Evolutionary conservation across 2,329 filamentous ascomycete genomes (phyloP), one percentile per base, ranked within the genome.

Genomic region (Diplodia mutila): DNA sequence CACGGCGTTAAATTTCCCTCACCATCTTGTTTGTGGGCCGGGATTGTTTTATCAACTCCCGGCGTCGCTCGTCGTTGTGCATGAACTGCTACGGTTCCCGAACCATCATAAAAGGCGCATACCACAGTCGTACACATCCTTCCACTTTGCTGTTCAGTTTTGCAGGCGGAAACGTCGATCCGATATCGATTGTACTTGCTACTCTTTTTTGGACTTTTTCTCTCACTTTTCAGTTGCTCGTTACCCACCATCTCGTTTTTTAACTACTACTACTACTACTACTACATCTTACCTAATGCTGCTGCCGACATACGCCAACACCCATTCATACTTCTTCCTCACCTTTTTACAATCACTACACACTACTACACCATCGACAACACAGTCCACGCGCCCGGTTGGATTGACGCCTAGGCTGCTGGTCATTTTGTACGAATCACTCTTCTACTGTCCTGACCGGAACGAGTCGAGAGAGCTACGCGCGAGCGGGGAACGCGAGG

Each of bases 221-320:
- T 46, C 49, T 21, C 39, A 3, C n/a, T 46, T 46, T 46, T 46
- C 42, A 21, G n/a, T 46, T 46, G 42, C 42, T 46, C 42, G 42
- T 46, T 46, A 46, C 42, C 42, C 42, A 46, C 14, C 16, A 11
- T 34, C 32, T 34, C 11, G 8, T 46, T 25, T 51, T 51, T 49
- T 21, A 29, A 32, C 29, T 32, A 32, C 29, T 32, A 29, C 27
- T 29, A 29, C 27, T 29, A 32, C 29, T 32, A 32, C 39, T 63
- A 49, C 42, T 51, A 63, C 59, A 48, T 27, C 46, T 51, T 61
- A 61, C 57, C 32, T 63, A 63, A 63, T 63, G 59, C 42, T 63
- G 59, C 46, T 25, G 27, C 42, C 29, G 59, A 51, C 34, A 63
- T 46, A 46, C 42, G 42, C 42, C 59, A 34, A 61, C 57, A 29